Evolutionary conservation across 2,329 filamentous ascomycete species (phyloP).

Genomic region (Aspergillus sp.): DNA sequence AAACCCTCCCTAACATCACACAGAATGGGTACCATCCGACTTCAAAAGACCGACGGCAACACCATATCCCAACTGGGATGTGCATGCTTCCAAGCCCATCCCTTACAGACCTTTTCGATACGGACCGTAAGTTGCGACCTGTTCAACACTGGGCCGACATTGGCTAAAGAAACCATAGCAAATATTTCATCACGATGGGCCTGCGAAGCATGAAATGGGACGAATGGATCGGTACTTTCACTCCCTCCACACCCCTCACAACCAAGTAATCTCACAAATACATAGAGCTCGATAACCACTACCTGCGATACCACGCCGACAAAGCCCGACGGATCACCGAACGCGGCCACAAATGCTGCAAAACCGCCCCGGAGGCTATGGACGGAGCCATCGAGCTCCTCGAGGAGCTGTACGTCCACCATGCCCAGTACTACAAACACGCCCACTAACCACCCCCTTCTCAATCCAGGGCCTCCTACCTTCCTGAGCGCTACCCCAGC

Average conservation of each 20-base stretch:
- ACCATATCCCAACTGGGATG: slow-evolving; percentile 67
- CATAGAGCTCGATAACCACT: slow-evolving; percentile 75
- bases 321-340: slow-evolving; percentile 67
- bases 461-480: slow-evolving; percentile 52
- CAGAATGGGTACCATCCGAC: slow-evolving; percentile 55
- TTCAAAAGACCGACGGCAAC: slow-evolving; percentile 60
- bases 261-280: not conserved
- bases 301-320: slow-evolving; percentile 66
- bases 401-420: slow-evolving; percentile 58
- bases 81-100: slow-evolving; percentile 67
- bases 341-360: slow-evolving; percentile 64
- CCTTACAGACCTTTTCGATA: slow-evolving; percentile 77
- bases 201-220: slow-evolving; percentile 66
- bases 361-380: slow-evolving; percentile 67
- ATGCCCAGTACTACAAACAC: not conserved
- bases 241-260: slow-evolving; percentile 1
- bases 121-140: slow-evolving; percentile 52
- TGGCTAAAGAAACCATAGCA: slow-evolving; percentile 31
- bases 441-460: slow-evolving; percentile 1
- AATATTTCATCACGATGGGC: slow-evolving; percentile 75
- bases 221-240: slow-evolving; percentile 63
- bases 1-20: not conserved
- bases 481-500: slow-evolving; percentile 71
- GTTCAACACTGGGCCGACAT: not conserved
- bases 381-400: slow-evolving; percentile 72